Percentiles rank a stretch among this genome's conserved stretches.
These are phyloP conservation scores for Mallotus japonicus DNA, from an alignment of 441 rosid genomes.

Conservation along the genomic window DNA sequence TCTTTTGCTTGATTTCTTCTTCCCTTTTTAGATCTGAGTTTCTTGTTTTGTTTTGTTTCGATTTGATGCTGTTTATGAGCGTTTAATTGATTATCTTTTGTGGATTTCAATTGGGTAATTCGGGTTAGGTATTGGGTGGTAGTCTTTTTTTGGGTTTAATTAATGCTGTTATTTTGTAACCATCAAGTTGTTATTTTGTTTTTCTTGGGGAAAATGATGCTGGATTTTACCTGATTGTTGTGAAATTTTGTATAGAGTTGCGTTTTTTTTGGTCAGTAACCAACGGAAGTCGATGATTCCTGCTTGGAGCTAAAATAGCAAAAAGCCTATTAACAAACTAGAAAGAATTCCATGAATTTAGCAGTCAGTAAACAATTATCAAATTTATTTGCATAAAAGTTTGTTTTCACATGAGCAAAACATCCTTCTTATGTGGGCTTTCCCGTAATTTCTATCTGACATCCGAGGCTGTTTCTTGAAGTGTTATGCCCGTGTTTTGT, in stretches of 20 bases:
- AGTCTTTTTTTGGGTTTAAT: background rate
- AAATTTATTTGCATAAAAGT: background rate
- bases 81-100: background rate
- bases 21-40: background rate
- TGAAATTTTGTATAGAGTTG: too few relatives aligned
- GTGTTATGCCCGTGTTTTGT: too few relatives aligned
- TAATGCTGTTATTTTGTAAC: background rate
- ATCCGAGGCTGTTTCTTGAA: too few relatives aligned
- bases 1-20: background rate
- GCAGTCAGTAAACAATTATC: too few relatives aligned
- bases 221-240: too few relatives aligned
- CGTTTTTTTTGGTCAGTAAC: too few relatives aligned
- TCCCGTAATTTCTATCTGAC: too few relatives aligned
- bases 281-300: too few relatives aligned
- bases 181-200: background rate
- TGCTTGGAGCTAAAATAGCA: too few relatives aligned
- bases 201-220: too few relatives aligned
- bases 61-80: background rate
- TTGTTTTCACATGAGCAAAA: background rate
- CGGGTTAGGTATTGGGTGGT: background rate
- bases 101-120: background rate
- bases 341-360: background rate
- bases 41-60: background rate
- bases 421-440: too few relatives aligned
- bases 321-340: too few relatives aligned